Conservation (phyloP, 2,329 filamentous ascomycete species). For the Mycogone perniciosa region DNA sequence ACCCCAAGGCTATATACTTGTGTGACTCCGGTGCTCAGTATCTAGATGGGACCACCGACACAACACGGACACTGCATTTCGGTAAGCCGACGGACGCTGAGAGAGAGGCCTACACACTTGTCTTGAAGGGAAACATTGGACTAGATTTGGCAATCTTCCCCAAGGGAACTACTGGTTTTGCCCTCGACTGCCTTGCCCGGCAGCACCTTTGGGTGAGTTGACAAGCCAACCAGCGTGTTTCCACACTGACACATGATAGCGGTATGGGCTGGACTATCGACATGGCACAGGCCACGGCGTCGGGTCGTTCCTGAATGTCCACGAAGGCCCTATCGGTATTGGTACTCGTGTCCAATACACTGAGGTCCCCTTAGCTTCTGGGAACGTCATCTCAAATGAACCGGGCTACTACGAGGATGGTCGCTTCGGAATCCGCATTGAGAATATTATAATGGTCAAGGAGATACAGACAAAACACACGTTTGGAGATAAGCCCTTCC, state of each 20-base stretch:
- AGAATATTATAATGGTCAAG: conserved; percentile 88
- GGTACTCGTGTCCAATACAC: conserved; percentile 87
- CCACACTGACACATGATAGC: conserved; percentile 22
- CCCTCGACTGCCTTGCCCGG: conserved; percentile 79
- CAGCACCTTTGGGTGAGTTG: conserved; percentile 79
- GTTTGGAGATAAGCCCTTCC: conserved; percentile 89
- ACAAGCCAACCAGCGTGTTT: not conserved
- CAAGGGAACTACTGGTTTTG: conserved; percentile 90
- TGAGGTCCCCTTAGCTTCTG: conserved; percentile 81
- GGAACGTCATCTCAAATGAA: conserved; percentile 93
- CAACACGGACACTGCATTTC: conserved; percentile 89
- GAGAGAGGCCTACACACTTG: conserved; percentile 84
- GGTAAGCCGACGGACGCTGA: conserved; percentile 77
- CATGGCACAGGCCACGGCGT: conserved; percentile 96
- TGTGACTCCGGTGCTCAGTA: conserved; percentile 98
- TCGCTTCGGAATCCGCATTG: conserved; percentile 88
- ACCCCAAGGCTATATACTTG: conserved; percentile 80
- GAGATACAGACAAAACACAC: conserved; percentile 81
- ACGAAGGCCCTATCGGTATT: conserved; percentile 95
- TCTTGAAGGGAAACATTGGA: conserved; percentile 89
- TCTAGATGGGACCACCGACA: conserved; percentile 91
- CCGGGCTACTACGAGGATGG: conserved; percentile 97
- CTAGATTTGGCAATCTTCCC: conserved; percentile 84
- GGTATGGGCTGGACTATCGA: conserved; percentile 80
- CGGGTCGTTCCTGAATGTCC: conserved; percentile 91